These are phyloP conservation scores for Populus ilicifolia DNA, from an alignment of 345 rosid genomes.

Conservation along the genomic window DNA sequence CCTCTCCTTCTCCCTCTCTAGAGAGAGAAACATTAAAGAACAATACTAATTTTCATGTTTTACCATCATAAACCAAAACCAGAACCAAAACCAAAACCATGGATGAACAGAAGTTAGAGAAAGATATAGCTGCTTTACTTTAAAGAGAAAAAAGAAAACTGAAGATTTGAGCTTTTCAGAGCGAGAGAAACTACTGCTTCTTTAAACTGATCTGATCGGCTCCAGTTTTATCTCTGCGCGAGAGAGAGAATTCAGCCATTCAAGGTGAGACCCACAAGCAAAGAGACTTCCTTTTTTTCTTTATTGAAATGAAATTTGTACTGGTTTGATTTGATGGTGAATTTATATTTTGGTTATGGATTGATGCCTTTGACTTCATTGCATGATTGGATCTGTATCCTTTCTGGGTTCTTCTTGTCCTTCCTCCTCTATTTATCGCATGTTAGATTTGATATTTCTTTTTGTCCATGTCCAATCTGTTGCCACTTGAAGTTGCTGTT, in stretches of 20 bases:
- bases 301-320: not conserved
- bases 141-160: not conserved
- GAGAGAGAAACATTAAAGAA: not conserved
- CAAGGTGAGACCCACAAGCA: not conserved
- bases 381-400: not conserved
- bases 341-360: not conserved
- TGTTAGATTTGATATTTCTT: not conserved
- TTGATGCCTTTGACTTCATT: not conserved
- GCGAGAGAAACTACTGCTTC: not conserved
- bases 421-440: not conserved
- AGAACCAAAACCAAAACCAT: not conserved
- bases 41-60: not conserved
- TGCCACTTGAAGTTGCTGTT: not conserved
- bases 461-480: not conserved
- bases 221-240: not conserved
- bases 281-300: not conserved
- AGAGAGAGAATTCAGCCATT: not conserved
- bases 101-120: slow-evolving; percentile 1
- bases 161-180: not conserved
- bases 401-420: not conserved
- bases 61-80: not conserved
- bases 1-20: not conserved
- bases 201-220: not conserved
- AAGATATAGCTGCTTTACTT: not conserved
- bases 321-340: not conserved